phyloP scores from a whole-genome alignment of 2,329 filamentous ascomycete genomes.

The Hyphodiscus sp. region DNA sequence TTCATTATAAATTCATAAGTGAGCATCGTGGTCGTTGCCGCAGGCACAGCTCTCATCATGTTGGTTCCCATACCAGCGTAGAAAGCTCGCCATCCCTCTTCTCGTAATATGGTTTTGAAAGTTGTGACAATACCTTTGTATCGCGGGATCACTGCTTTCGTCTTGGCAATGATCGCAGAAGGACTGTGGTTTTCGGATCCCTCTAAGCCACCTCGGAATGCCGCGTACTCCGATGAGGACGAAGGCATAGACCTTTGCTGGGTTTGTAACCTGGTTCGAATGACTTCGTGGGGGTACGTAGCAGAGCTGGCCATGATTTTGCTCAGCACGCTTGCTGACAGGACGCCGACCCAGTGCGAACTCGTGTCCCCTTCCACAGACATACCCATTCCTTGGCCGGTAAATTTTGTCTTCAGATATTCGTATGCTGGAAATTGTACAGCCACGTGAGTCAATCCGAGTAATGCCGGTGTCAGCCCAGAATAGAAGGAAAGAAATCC shows the following conservation, averaged over 20 bases:
- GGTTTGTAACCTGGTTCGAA: conserved; percentile 88
- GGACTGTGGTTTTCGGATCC: conserved; percentile 14
- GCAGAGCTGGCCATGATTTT: conserved; percentile 92
- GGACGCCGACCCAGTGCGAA: conserved; percentile 75
- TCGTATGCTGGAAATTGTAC: conserved; percentile 98
- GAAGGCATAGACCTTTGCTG: conserved; percentile 67
- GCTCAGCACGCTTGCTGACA: conserved; percentile 84
- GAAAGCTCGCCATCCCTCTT: conserved; percentile 95
- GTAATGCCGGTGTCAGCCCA: conserved; percentile 81
- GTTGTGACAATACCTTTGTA: conserved; percentile 80
- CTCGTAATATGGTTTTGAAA: conserved; percentile 73
- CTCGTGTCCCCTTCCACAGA: conserved; percentile 47
- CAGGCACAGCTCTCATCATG: conserved; percentile 90
- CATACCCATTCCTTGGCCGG: conserved; percentile 79
- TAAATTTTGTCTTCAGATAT: conserved; percentile 84
- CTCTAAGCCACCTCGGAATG: conserved; percentile 29
- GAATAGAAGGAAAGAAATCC: conserved; percentile 91
- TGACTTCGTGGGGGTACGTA: conserved; percentile 95
- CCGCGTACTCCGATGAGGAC: conserved; percentile 45
- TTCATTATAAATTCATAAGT: conserved; percentile 74
- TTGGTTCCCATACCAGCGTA: conserved; percentile 98
- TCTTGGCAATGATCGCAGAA: conserved; percentile 24
- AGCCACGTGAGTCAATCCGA: conserved; percentile 90
- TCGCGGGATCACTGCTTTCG: conserved; percentile 31
- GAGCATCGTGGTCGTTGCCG: conserved; percentile 94